These are phyloP conservation scores for Candida wancherniae DNA, from an alignment of 805 yeast genomes.

Conservation along the genomic window DNA sequence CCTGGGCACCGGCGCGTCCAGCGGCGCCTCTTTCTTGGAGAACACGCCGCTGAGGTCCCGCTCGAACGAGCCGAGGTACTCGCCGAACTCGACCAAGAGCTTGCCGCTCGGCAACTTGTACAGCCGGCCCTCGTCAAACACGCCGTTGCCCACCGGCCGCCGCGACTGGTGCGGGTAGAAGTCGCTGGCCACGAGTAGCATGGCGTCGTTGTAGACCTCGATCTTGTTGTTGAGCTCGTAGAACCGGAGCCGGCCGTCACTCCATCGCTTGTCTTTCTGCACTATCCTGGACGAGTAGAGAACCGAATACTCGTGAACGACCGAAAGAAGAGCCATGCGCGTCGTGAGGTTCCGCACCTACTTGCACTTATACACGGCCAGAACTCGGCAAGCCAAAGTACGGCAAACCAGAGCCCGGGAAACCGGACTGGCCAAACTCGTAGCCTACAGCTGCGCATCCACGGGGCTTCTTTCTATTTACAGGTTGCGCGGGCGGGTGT, in stretches of 20 bases:
- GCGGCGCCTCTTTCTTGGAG: conserved; percentile 4
- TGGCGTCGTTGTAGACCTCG: conserved; percentile 36
- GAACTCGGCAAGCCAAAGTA: background rate
- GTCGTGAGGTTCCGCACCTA: conserved; percentile 1
- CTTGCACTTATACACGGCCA: too few relatives aligned
- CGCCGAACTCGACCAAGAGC: conserved; percentile 28
- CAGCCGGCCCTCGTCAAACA: conserved; percentile 19
- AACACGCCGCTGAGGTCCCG: conserved; percentile 32
- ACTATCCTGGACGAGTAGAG: conserved; percentile 41
- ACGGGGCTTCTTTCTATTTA: conserved; percentile 5
- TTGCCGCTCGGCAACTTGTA: conserved; percentile 24
- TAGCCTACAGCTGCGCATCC: too few relatives aligned
- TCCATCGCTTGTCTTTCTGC: conserved; percentile 49
- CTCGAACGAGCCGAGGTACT: conserved; percentile 27
- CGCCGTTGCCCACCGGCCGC: conserved; percentile 16
- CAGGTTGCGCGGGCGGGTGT: conserved; percentile 17
- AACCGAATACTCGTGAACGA: conserved; percentile 43
- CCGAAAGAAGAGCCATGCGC: conserved; percentile 23
- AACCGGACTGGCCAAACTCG: too few relatives aligned
- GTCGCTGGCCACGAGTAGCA: conserved; percentile 31
- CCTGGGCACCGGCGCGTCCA: too few relatives aligned
- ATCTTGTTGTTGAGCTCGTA: conserved; percentile 47
- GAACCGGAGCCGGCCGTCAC: conserved; percentile 44
- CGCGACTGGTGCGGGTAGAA: conserved; percentile 22
- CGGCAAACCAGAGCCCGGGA: background rate